Evolutionary conservation across 257 asterid species (phyloP), one percentile per base, ranked within the genome.

Genomic region (Cynanchum wilfordii): DNA sequence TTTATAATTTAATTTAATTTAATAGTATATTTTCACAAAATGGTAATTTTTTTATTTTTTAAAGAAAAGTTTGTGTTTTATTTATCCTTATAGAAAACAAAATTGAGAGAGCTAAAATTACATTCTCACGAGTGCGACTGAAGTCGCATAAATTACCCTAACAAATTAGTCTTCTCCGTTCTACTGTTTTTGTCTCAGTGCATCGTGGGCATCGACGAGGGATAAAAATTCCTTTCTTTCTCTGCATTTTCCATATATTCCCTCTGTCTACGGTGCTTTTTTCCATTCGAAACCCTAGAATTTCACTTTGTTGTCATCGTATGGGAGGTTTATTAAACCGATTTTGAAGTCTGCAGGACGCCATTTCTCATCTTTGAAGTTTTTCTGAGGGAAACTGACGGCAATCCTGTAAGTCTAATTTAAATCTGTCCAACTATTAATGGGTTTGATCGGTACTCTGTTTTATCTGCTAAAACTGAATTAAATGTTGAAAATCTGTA

Each of bases 341-440:
- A 50, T 58, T 65, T 65, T 45, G 40, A 19, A 65, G 55, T 6
- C 66, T 52, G 2, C 1, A 51, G 11, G 52, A 25, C 22, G 8
- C 24, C 67, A 62, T 62, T 62, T 62, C 2, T 50, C n/a, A 8
- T 68, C 3, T 45, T 16, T 52, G 51, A 51, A 65, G 66, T 17
- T 25, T 54, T 22, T 25, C 27, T 57, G 29, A 22, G 2, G 36
- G 44, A 2, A 50, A 42, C 40, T 42, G 68, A 49, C n/a, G 19
- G 10, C 42, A 29, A 54, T 16, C 17, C 62, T 11, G 78, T 75
- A 47, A 56, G 78, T 57, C n/a, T 7, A 7, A 64, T 64, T 17
- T 36, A 19, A 36, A 7, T 36, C 50, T 64, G 25, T 36, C 69
- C 3, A 38, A 36, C 3, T 7, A 11, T 15, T 30, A 7, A 62